A percentile compares a stretch with the other conserved stretches of the same genome.
phyloP scores from a whole-genome alignment of 306 rosid species.

The Prunus mongolica region DNA sequence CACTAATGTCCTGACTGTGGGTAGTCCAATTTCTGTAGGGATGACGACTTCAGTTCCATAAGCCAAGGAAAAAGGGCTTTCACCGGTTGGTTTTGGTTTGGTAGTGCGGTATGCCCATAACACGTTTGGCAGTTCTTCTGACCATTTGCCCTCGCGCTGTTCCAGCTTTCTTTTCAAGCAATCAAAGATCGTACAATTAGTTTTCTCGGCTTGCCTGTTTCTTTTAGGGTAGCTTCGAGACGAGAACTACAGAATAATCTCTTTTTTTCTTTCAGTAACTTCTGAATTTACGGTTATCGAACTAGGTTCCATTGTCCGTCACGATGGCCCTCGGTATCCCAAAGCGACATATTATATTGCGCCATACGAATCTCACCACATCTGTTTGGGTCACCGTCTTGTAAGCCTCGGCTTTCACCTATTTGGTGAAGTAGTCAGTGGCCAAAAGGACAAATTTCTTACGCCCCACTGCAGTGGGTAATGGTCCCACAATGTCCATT shows the following conservation, averaged over 20 bases:
- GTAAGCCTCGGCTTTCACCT: background rate
- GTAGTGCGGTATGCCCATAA: too few relatives aligned
- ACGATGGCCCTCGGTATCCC: background rate
- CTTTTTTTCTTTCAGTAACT: background rate
- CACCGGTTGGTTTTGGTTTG: too few relatives aligned
- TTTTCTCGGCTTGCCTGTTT: background rate
- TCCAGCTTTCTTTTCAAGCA: too few relatives aligned
- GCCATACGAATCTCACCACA: background rate
- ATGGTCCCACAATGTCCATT: too few relatives aligned
- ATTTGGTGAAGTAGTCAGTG: background rate
- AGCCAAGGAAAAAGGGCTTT: too few relatives aligned
- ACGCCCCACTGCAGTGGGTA: fast-evolving
- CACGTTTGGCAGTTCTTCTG: too few relatives aligned
- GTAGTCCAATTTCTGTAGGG: too few relatives aligned
- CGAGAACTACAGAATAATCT: too few relatives aligned
- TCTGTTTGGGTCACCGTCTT: fast-evolving
- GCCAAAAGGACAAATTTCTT: fast-evolving
- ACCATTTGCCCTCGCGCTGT: too few relatives aligned
- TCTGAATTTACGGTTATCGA: background rate
- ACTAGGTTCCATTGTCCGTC: background rate
- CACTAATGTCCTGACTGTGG: too few relatives aligned
- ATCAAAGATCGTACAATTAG: background rate
- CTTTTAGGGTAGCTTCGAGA: too few relatives aligned
- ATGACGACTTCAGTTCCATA: too few relatives aligned
- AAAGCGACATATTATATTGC: background rate